Conservation (phyloP, 352 stramenopile species). For the Phytophthora sp. region DNA sequence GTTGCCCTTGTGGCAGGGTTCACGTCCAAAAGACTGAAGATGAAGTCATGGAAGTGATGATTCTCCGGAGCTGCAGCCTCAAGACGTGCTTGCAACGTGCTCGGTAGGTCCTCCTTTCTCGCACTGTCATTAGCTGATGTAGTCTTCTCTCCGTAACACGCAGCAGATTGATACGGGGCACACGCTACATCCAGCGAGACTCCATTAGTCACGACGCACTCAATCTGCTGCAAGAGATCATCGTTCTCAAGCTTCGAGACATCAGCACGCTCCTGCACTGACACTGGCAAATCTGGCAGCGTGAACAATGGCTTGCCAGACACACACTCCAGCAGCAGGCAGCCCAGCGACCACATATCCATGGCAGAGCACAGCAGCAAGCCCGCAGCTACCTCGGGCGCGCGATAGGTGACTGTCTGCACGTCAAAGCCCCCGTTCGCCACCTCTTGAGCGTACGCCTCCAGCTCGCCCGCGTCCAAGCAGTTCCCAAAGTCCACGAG, state of each 20-base stretch:
- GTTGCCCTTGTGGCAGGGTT: conserved; percentile 51
- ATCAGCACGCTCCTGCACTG: conserved; percentile 13
- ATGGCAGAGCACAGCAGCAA: conserved; percentile 62
- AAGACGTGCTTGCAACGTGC: conserved; percentile 30
- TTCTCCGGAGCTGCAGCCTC: conserved; percentile 34
- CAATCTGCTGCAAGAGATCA: conserved; percentile 54
- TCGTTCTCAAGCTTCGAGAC: conserved; percentile 32
- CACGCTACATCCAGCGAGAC: conserved; percentile 27
- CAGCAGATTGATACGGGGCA: conserved; percentile 36
- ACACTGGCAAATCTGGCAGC: conserved; percentile 13
- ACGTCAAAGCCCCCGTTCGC: conserved; percentile 59
- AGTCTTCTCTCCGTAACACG: conserved; percentile 18
- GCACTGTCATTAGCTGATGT: neutral
- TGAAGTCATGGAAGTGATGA: conserved; percentile 57
- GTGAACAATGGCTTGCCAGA: conserved; percentile 66
- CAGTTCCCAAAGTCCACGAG: conserved; percentile 85
- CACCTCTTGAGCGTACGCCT: conserved; percentile 38
- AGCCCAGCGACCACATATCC: conserved; percentile 85
- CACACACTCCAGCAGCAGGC: conserved; percentile 69
- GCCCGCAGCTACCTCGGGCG: conserved; percentile 71
- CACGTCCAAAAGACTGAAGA: conserved; percentile 54
- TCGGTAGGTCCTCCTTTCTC: conserved; percentile 5
- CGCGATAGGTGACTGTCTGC: conserved; percentile 76
- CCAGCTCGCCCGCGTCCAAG: conserved; percentile 49
- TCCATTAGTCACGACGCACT: conserved; percentile 39